Percentiles rank a stretch among this genome's conserved stretches.
Evolutionary conservation across 2,329 filamentous ascomycete genomes (phyloP).

Genomic region (Phoma sp.): DNA sequence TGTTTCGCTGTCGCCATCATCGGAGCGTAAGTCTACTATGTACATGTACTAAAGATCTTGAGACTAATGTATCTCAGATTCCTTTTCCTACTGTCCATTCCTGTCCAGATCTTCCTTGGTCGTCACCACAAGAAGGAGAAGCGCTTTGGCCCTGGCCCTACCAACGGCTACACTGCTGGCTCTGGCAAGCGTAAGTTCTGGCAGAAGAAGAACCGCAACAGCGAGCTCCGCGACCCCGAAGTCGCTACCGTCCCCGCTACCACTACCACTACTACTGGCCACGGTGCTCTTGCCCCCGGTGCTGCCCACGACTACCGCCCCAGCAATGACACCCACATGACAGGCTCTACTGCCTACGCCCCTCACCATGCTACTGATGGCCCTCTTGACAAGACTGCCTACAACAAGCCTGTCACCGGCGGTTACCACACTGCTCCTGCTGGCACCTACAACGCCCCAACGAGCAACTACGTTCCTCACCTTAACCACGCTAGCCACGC

Average conservation of each 20-base stretch:
- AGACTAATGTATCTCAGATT: conserved; percentile 54
- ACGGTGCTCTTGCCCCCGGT: conserved; percentile 30
- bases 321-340: conserved; percentile 57
- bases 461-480: no score
- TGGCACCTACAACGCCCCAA: conserved; percentile 40
- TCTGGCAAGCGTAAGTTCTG: conserved; percentile 56
- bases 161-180: conserved; percentile 72
- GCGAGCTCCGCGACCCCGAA: conserved; percentile 52
- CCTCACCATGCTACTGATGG: conserved; percentile 25
- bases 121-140: conserved; percentile 77
- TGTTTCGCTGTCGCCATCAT: conserved; percentile 79
- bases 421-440: conserved; percentile 56
- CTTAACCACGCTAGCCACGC: no score
- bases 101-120: conserved; percentile 71
- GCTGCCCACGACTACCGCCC: conserved; percentile 49
- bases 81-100: conserved; percentile 76
- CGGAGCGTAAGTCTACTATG: conserved; percentile 66
- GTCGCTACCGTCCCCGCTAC: conserved; percentile 22
- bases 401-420: conserved; percentile 46
- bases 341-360: conserved; percentile 55
- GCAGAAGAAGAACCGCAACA: conserved; percentile 48
- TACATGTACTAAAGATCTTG: not conserved
- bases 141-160: conserved; percentile 69
- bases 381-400: conserved; percentile 25
- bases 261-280: conserved; percentile 19